phyloP scores from a whole-genome alignment of 768 basidiomycete species.

The Trametes punicea region DNA sequence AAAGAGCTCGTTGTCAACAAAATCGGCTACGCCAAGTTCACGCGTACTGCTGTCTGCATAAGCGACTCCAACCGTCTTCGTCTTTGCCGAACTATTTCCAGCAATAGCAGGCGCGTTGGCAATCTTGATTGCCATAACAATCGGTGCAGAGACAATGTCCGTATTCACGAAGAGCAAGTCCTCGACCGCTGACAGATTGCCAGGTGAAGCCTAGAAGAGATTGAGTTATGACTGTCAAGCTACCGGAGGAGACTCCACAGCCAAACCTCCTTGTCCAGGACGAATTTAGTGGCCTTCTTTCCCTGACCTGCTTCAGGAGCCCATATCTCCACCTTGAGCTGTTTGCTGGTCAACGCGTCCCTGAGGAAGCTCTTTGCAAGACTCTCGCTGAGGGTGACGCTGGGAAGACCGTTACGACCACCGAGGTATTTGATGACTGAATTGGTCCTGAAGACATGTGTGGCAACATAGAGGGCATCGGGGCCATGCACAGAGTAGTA shows the following conservation, averaged over 20 bases:
- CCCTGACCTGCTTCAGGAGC: conserved; percentile 65
- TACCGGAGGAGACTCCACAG: neutral
- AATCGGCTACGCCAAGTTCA: conserved; percentile 86
- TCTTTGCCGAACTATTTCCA: conserved; percentile 49
- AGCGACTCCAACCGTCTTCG: conserved; percentile 77
- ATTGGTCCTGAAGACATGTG: conserved; percentile 80
- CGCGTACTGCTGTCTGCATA: conserved; percentile 89
- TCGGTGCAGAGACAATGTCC: conserved; percentile 79
- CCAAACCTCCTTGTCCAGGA: conserved; percentile 74
- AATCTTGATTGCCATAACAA: conserved; percentile 86
- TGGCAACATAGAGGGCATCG: conserved; percentile 86
- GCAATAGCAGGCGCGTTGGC: conserved; percentile 47
- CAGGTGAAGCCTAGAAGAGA: conserved; percentile 62
- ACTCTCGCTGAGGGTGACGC: conserved; percentile 70
- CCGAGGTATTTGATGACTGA: conserved; percentile 93
- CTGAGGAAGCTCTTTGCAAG: conserved; percentile 81
- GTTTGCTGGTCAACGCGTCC: conserved; percentile 86
- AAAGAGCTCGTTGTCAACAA: conserved; percentile 91
- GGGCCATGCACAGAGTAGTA: conserved; percentile 88
- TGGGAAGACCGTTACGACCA: conserved; percentile 59
- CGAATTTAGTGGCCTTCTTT: conserved; percentile 74
- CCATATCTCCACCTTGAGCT: conserved; percentile 93
- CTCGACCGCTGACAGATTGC: conserved; percentile 57
- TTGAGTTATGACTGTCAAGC: neutral
- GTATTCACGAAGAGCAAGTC: conserved; percentile 70